Evolutionary conservation across 495 filamentous ascomycete species (phyloP).

Genomic region (Melanomma pulvis-pyrius): DNA sequence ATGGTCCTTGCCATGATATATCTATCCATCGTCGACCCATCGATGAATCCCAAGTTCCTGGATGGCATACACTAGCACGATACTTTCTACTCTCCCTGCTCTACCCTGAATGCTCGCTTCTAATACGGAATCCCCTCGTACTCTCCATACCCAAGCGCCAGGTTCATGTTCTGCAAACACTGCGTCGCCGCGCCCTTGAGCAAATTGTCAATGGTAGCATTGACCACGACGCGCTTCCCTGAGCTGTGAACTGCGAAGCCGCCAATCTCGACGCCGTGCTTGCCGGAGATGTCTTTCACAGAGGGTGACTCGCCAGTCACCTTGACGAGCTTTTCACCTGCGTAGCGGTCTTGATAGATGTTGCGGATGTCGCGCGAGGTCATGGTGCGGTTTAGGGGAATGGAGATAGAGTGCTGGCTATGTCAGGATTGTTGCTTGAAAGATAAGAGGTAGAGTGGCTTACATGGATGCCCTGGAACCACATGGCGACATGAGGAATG

Average conservation of each 20-base stretch:
- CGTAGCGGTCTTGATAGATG: constrained; percentile 94
- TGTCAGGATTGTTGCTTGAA: background rate
- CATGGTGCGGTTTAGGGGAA: constrained; percentile 83
- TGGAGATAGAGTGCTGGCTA: constrained; percentile 75
- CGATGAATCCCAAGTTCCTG: background rate
- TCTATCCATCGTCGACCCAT: background rate
- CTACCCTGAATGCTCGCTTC: no score
- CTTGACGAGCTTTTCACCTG: constrained; percentile 92
- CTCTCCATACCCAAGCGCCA: constrained; percentile 89
- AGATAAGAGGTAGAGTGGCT: constrained; percentile 15
- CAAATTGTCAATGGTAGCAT: constrained; percentile 97
- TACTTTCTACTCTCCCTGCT: background rate
- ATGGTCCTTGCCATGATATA: background rate
- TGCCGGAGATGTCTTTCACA: constrained; percentile 86
- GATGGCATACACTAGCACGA: no score
- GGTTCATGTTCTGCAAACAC: constrained; percentile 97
- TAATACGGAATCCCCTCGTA: constrained; percentile 81
- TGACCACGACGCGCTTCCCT: constrained; percentile 89
- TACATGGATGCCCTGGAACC: constrained; percentile 91
- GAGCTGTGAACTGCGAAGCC: constrained; percentile 88
- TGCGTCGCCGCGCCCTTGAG: constrained; percentile 97
- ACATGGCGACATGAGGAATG: constrained; percentile 90
- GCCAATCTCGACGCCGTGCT: constrained; percentile 92
- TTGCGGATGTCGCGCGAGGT: constrained; percentile 89
- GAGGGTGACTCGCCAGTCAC: constrained; percentile 83